These are phyloP conservation scores for Trametes cinnabarina DNA, from an alignment of 768 basidiomycete species.

Conservation along the genomic window DNA sequence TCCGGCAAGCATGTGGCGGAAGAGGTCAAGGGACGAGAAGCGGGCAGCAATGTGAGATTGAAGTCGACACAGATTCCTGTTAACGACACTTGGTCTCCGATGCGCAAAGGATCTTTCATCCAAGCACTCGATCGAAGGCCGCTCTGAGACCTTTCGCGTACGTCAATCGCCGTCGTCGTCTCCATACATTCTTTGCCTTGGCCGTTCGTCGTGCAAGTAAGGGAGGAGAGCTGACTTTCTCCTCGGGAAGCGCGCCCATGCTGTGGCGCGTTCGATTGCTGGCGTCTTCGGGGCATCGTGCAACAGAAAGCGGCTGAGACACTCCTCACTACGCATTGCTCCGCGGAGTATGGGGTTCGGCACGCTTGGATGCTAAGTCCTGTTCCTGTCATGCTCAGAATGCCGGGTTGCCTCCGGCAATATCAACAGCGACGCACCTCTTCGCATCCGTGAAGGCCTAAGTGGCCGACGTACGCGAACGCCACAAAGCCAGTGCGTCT, in stretches of 20 bases:
- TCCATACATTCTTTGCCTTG: not conserved
- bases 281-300: not conserved
- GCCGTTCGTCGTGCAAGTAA: not conserved
- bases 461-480: slow-evolving; percentile 9
- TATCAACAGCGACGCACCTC: not conserved
- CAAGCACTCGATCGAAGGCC: not conserved
- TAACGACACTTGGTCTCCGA: slow-evolving; percentile 7
- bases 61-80: not conserved
- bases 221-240: not conserved
- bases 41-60: not conserved
- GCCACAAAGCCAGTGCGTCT: not conserved
- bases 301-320: not conserved
- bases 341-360: not conserved
- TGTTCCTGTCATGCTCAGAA: slow-evolving; percentile 9
- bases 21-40: not conserved
- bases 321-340: not conserved
- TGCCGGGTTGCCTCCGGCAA: slow-evolving; percentile 1
- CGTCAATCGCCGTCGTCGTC: slow-evolving; percentile 10
- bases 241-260: not conserved
- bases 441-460: slow-evolving; percentile 3
- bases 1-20: not conserved
- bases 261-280: not conserved
- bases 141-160: not conserved
- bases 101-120: slow-evolving; percentile 3
- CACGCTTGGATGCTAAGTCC: not conserved